Conservation (phyloP, 148 eudicot species). For the Polygonum maritimum region DNA sequence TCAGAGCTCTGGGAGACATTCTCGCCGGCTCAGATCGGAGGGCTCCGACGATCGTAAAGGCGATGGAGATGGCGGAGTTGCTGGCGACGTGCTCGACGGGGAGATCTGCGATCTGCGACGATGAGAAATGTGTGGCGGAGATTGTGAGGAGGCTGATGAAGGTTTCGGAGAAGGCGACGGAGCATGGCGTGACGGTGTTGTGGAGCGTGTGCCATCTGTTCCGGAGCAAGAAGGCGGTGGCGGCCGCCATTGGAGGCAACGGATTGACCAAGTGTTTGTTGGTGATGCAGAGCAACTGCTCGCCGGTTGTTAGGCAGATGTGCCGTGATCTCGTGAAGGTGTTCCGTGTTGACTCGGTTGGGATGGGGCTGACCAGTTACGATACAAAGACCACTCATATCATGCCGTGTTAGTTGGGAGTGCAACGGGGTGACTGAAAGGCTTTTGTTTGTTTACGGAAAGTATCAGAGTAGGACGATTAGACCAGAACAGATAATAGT, state of each 20-base stretch:
- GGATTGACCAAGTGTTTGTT: conserved; percentile 60
- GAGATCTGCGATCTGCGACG: conserved; percentile 39
- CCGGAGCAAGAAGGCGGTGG: conserved; percentile 43
- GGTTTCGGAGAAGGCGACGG: conserved; percentile 47
- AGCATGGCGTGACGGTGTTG: conserved; percentile 58
- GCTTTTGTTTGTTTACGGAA: background rate
- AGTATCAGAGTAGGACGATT: background rate
- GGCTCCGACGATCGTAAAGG: conserved; percentile 15
- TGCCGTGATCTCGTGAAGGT: conserved; percentile 60
- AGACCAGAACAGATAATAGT: background rate
- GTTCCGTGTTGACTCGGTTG: conserved; percentile 46
- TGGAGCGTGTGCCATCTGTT: conserved; percentile 62
- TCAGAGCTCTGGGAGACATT: conserved; percentile 25
- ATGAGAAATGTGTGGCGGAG: conserved; percentile 30
- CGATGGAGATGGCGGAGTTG: conserved; percentile 34
- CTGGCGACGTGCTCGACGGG: conserved; percentile 54
- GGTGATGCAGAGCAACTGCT: conserved; percentile 69
- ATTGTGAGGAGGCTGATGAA: conserved; percentile 49
- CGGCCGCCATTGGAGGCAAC: conserved; percentile 26
- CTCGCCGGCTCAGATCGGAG: conserved; percentile 19
- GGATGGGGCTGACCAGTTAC: conserved; percentile 48
- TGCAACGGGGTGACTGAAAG: background rate
- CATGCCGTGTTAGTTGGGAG: conserved; percentile 28
- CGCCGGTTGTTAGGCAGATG: conserved; percentile 44
- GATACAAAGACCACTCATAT: conserved; percentile 71